Evolutionary conservation across 305 asterid genomes (phyloP).

Genomic region (Fraxinus sp.): DNA sequence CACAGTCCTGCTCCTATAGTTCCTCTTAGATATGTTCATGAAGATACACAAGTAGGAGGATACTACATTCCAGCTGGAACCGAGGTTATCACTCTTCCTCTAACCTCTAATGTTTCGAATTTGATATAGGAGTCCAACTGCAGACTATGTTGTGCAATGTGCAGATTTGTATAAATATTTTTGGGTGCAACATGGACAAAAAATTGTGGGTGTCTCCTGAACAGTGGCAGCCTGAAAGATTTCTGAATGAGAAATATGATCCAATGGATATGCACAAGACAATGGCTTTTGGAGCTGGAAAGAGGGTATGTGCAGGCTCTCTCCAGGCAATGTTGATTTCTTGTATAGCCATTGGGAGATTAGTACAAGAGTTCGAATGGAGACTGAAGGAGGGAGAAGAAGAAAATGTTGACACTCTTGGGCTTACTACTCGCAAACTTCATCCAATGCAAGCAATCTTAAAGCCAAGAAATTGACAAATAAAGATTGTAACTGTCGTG

Average conservation of each 20-base stretch:
- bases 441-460: conserved; percentile 50
- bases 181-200: conserved; percentile 64
- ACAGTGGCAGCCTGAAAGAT: conserved; percentile 65
- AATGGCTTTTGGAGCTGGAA: conserved; percentile 71
- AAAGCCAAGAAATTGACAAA: conserved; percentile 38
- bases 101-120: not conserved
- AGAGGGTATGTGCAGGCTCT: conserved; percentile 62
- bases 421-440: conserved; percentile 60
- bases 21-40: conserved; percentile 39
- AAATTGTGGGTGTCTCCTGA: not conserved
- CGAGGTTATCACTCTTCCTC: conserved; percentile 40
- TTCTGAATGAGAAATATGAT: conserved; percentile 42
- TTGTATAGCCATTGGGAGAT: conserved; percentile 53
- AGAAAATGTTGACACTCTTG: conserved; percentile 54
- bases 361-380: conserved; percentile 53
- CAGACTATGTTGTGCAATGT: not conserved
- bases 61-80: conserved; percentile 56
- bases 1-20: not conserved
- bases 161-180: conserved; percentile 63
- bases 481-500: not conserved
- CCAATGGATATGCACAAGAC: conserved; percentile 54
- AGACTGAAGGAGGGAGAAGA: conserved; percentile 44
- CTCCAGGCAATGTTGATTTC: conserved; percentile 62
- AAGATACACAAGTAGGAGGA: conserved; percentile 61
- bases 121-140: not conserved